A percentile compares a stretch with the other conserved stretches of the same genome.
Evolutionary conservation across 2,329 filamentous ascomycete genomes (phyloP).

Genomic region (Nemania diffusa): DNA sequence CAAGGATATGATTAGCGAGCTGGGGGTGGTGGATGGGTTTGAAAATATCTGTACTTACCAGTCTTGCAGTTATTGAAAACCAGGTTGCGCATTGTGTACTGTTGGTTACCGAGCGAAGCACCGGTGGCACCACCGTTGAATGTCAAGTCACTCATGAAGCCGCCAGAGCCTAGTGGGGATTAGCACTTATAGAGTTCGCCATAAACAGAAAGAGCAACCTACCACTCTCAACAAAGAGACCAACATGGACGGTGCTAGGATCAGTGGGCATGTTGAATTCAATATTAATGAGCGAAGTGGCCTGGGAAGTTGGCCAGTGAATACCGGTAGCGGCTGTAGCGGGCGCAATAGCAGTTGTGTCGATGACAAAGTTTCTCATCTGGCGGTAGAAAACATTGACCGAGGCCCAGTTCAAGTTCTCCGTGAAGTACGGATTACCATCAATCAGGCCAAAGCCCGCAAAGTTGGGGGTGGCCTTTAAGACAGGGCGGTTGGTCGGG

Average conservation of each 20-base stretch:
- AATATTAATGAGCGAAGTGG: conserved; percentile 62
- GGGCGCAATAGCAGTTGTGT: conserved; percentile 54
- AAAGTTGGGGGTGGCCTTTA: conserved; percentile 65
- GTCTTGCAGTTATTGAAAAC: conserved; percentile 73
- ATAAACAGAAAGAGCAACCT: conserved; percentile 20
- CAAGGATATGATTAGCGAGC: conserved; percentile 3
- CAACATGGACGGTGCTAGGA: conserved; percentile 47
- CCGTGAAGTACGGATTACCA: conserved; percentile 58
- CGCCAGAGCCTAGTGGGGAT: conserved; percentile 50
- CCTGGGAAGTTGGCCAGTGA: conserved; percentile 73
- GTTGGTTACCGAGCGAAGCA: conserved; percentile 73
- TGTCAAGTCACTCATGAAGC: conserved; percentile 67
- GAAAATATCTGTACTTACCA: conserved; percentile 45
- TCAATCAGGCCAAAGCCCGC: conserved; percentile 67
- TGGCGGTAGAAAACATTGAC: conserved; percentile 65
- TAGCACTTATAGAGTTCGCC: conserved; percentile 10
- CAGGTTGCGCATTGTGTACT: conserved; percentile 75
- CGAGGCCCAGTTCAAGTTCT: neutral
- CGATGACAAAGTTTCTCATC: conserved; percentile 73
- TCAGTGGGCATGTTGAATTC: conserved; percentile 58
- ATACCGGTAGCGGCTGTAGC: conserved; percentile 56
- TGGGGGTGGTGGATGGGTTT: neutral
- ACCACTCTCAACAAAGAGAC: conserved; percentile 50
- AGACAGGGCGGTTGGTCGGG: conserved; percentile 63
- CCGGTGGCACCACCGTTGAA: conserved; percentile 69